Conservation (phyloP, 1,139 yeast species). For the Pichia sp. region DNA sequence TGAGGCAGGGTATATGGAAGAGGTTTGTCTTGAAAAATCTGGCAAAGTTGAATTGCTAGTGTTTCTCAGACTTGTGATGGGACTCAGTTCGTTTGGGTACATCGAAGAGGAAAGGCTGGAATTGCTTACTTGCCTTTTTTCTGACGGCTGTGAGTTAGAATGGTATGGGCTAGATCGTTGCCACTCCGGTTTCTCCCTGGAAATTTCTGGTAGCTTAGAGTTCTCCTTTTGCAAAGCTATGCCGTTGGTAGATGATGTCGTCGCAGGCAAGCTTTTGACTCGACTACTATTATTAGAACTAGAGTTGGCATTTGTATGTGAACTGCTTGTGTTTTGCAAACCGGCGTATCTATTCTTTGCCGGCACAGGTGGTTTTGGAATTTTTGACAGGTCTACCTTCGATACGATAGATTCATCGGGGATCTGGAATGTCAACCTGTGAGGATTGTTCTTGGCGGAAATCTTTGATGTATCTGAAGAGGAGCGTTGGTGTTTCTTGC, state of each 20-base stretch:
- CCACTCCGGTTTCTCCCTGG: neutral
- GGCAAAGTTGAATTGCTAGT: conserved; percentile 9
- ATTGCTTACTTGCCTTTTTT: conserved; percentile 3
- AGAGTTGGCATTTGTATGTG: neutral
- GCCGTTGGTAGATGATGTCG: neutral
- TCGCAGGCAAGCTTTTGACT: neutral
- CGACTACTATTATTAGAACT: neutral
- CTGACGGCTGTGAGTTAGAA: neutral
- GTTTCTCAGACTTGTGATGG: neutral
- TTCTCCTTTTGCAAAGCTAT: neutral
- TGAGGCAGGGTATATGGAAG: conserved; percentile 17
- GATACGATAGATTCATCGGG: conserved; percentile 15
- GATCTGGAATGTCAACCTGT: conserved; percentile 11
- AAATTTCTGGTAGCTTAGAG: neutral
- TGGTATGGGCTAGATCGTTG: neutral
- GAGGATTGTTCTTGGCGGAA: conserved; percentile 1
- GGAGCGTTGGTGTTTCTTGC: conserved; percentile 7
- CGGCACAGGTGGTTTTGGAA: conserved; percentile 5
- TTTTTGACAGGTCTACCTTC: conserved; percentile 3
- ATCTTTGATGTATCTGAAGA: conserved; percentile 6
- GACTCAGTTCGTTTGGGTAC: conserved; percentile 8
- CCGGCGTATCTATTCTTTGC: conserved; percentile 3
- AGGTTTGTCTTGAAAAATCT: conserved; percentile 15
- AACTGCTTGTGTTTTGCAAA: neutral
- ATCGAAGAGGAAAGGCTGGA: conserved; percentile 14